Evolutionary conservation across 805 yeast species (phyloP), one percentile per base, ranked within the genome.

Genomic region (Brettanomyces nanus): DNA sequence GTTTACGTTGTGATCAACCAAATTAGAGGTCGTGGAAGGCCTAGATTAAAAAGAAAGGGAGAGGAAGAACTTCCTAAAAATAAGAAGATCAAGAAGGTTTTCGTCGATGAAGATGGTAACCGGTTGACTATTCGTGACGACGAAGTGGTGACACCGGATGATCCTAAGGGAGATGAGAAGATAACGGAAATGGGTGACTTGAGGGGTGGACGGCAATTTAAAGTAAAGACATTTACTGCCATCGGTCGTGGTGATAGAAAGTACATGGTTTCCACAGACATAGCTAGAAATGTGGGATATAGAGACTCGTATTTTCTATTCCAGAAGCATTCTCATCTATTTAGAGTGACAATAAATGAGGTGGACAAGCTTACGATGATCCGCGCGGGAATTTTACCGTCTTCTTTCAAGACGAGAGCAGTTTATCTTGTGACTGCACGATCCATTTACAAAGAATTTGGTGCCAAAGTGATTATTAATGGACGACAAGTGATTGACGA

Each of bases 241-340:
- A 54, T 65, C 30, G 79, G 76, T 4, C 67, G 75, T 39, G 96
- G 95, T 6, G 74, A 77, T 17, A 69, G 79, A 46, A 67, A 79
- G 41, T 92, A 76, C 59, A 89, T 90, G 95, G 73, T 92, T 34
- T 80, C 95, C 2, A 89, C 97, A 0, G 98, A 92, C 54, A 95
- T 96, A 3, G 97, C 98, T 1, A 73, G 97, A 48, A 77, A 90
- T 52, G 86, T 90, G 44, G 97, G 97, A 3, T 85, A 87, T 62
- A 72, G 96, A 48, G 97, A 90, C 55, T 85, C 95, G 2, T 87
- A 90, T 52, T 66, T 87, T 37, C 68, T 90, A 42, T 87, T 90
- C 63, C 95, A 89, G 54, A 83, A 87, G 35, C 95, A 90, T 62
- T 73, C 77, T 36, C 68, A 75, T 36, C 65, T 92, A 37, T 80